Conservation (phyloP, 1,139 yeast genomes). For the Yamadazyma triangularis region DNA sequence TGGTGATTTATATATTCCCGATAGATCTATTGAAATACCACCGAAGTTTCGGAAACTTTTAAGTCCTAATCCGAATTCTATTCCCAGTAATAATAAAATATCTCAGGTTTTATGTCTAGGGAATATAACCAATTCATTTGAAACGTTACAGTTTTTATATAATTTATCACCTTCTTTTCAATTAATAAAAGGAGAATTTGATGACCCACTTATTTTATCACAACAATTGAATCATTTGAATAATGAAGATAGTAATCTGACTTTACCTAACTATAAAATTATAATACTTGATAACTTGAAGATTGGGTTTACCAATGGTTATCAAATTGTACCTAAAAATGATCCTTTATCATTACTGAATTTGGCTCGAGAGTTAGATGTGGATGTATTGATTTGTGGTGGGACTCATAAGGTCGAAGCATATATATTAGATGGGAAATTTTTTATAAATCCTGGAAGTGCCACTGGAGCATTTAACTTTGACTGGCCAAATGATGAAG, state of each 20-base stretch:
- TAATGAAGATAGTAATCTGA: slow-evolving; percentile 26
- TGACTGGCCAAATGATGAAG: slow-evolving; percentile 36
- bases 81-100: slow-evolving; percentile 61
- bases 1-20: slow-evolving; percentile 89
- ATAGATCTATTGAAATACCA: slow-evolving; percentile 63
- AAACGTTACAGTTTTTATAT: slow-evolving; percentile 60
- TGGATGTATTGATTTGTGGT: slow-evolving; percentile 93
- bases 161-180: slow-evolving; percentile 69
- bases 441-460: slow-evolving; percentile 92
- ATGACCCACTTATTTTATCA: slow-evolving; percentile 28
- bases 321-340: slow-evolving; percentile 74
- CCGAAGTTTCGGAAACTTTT: slow-evolving; percentile 65
- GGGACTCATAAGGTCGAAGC: slow-evolving; percentile 93
- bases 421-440: slow-evolving; percentile 85
- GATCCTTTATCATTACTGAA: slow-evolving; percentile 83
- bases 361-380: slow-evolving; percentile 87
- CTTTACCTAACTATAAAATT: slow-evolving; percentile 61
- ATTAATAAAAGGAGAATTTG: slow-evolving; percentile 77
- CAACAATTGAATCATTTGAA: slow-evolving; percentile 28
- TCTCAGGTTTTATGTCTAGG: slow-evolving; percentile 84
- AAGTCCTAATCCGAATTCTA: slow-evolving; percentile 41
- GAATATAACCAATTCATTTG: slow-evolving; percentile 67
- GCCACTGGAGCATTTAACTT: slow-evolving; percentile 86
- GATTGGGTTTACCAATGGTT: slow-evolving; percentile 85
- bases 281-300: slow-evolving; percentile 67